Evolutionary conservation across 176 grass and related monocot genomes (phyloP).

Genomic region (Eragrostis nindensis): DNA sequence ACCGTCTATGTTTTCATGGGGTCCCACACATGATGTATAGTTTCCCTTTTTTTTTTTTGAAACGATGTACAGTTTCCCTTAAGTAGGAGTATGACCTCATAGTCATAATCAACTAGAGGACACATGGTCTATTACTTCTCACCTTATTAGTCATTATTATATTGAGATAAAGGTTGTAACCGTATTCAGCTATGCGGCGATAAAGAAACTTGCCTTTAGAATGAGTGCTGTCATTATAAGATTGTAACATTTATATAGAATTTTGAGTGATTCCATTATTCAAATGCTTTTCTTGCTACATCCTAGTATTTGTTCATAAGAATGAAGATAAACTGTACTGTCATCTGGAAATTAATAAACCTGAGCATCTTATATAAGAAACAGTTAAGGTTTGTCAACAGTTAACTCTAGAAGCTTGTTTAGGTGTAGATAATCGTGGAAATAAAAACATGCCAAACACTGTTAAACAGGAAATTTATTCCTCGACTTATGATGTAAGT

Average conservation of each 20-base stretch:
- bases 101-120: not conserved
- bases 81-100: not conserved
- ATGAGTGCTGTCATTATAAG: not conserved
- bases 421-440: not conserved
- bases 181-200: not conserved
- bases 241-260: not conserved
- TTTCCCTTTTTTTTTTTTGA: too few relatives aligned
- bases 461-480: constrained; percentile 2
- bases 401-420: not conserved
- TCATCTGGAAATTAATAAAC: not conserved
- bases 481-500: not conserved
- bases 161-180: not conserved
- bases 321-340: not conserved
- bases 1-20: too few relatives aligned
- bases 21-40: not conserved
- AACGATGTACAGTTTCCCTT: not conserved
- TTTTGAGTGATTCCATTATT: constrained; percentile 2
- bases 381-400: not conserved
- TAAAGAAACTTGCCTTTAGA: constrained; percentile 4
- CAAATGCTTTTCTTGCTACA: not conserved
- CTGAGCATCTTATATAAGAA: not conserved
- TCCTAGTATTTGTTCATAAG: not conserved
- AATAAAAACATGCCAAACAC: not conserved
- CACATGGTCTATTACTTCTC: constrained; percentile 3
- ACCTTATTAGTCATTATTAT: not conserved